phyloP scores from a whole-genome alignment of 345 rosid species.

The Gynandropsis gynandra region DNA sequence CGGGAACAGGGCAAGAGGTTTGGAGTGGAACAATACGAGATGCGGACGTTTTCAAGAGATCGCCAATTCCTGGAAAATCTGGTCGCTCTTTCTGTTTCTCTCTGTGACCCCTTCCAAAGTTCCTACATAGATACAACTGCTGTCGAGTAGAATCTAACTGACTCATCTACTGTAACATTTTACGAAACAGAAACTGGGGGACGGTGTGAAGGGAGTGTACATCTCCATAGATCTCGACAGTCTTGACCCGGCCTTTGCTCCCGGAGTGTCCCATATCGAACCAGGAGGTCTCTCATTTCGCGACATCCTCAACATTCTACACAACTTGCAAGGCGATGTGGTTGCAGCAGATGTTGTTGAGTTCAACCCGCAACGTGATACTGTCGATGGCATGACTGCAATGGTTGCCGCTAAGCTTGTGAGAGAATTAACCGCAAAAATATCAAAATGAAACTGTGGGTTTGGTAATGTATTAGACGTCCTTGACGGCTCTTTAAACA shows the following conservation, averaged over 20 bases:
- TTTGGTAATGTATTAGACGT: too few relatives aligned
- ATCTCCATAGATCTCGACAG: conserved; percentile 87
- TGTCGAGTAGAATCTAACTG: not conserved
- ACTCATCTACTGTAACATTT: too few relatives aligned
- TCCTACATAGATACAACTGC: not conserved
- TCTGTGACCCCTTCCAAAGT: not conserved
- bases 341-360: conserved; percentile 95
- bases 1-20: conserved; percentile 86
- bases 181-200: conserved; percentile 73
- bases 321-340: conserved; percentile 74
- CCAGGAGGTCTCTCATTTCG: conserved; percentile 97
- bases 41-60: conserved; percentile 86
- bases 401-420: conserved; percentile 99
- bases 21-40: conserved; percentile 94
- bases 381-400: conserved; percentile 97
- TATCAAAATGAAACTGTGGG: conserved; percentile 73
- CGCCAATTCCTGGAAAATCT: conserved; percentile 67
- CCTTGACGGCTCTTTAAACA: too few relatives aligned
- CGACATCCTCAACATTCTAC: conserved; percentile 82
- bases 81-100: conserved; percentile 40
- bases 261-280: conserved; percentile 96
- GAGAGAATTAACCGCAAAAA: conserved; percentile 83
- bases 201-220: conserved; percentile 91
- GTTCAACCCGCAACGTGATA: conserved; percentile 96
- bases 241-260: conserved; percentile 98